These are phyloP conservation scores for Chlamydomonas schloesseri DNA, from an alignment of 139 green algal species.

Conservation along the genomic window DNA sequence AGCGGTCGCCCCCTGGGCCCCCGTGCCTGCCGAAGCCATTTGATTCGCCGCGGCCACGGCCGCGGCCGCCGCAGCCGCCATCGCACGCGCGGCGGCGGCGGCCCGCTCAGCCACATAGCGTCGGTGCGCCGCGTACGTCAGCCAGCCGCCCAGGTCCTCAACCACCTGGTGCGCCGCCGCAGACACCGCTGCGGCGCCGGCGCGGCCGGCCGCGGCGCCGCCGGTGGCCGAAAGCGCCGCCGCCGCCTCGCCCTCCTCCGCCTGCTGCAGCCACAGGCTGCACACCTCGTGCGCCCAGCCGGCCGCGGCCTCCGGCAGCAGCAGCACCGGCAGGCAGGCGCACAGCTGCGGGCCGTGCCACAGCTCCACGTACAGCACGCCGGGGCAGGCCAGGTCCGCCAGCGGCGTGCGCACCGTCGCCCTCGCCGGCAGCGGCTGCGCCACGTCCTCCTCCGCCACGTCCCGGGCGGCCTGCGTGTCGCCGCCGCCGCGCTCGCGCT, in stretches of 20 bases:
- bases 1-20: neutral
- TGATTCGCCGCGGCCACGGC: neutral
- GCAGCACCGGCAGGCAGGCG: slow-evolving; percentile 39
- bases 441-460: neutral
- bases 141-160: slow-evolving; percentile 39
- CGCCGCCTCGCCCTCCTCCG: slow-evolving; percentile 17
- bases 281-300: slow-evolving; percentile 35
- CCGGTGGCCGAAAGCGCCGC: neutral
- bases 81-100: neutral
- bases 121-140: slow-evolving; percentile 32
- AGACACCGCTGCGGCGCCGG: neutral
- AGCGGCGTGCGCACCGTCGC: slow-evolving; percentile 24
- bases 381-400: slow-evolving; percentile 12
- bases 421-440: neutral
- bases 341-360: slow-evolving; percentile 42
- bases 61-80: neutral
- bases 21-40: too few relatives aligned
- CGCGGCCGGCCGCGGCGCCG: too few relatives aligned
- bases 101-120: neutral
- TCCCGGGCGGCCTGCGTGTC: slow-evolving; percentile 38
- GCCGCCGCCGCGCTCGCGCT: slow-evolving; percentile 12
- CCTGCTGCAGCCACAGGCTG: slow-evolving; percentile 28
- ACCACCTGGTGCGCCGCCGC: slow-evolving; percentile 33
- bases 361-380: slow-evolving; percentile 44
- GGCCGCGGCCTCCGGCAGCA: slow-evolving; percentile 11